Evolutionary conservation across 2,329 filamentous ascomycete genomes (phyloP).

Genomic region (Cladophialophora immunda): DNA sequence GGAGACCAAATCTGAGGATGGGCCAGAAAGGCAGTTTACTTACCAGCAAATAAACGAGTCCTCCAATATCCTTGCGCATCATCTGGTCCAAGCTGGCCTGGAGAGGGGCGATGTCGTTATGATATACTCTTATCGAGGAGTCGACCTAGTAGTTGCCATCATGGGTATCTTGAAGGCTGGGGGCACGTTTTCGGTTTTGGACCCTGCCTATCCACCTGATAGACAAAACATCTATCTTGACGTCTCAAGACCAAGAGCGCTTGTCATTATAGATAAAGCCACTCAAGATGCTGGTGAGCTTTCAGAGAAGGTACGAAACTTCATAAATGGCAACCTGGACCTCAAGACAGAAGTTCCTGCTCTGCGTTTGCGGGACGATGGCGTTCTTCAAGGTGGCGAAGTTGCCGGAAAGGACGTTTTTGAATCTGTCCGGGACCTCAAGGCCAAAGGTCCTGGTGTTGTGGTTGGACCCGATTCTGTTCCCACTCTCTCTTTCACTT

Average conservation of each 20-base stretch:
- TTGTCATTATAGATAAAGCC: slow-evolving; percentile 78
- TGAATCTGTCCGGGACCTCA: slow-evolving; percentile 60
- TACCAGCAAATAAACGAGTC: slow-evolving; percentile 88
- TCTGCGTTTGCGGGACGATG: slow-evolving; percentile 75
- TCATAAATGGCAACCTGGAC: slow-evolving; percentile 75
- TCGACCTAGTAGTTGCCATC: slow-evolving; percentile 78
- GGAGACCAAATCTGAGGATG: slow-evolving; percentile 64
- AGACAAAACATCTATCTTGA: slow-evolving; percentile 85
- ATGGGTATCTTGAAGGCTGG: slow-evolving; percentile 76
- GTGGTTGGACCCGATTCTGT: slow-evolving; percentile 86
- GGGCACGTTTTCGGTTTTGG: slow-evolving; percentile 70
- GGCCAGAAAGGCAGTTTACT: slow-evolving; percentile 73
- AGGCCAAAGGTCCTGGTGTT: slow-evolving; percentile 70
- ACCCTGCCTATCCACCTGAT: slow-evolving; percentile 82
- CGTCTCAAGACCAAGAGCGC: slow-evolving; percentile 75
- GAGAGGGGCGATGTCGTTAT: slow-evolving; percentile 88
- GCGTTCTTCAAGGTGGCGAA: slow-evolving; percentile 73
- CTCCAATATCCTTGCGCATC: slow-evolving; percentile 80
- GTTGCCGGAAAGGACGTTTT: slow-evolving; percentile 74
- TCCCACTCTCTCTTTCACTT: slow-evolving; percentile 78
- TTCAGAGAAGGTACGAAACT: slow-evolving; percentile 68
- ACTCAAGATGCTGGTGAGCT: slow-evolving; percentile 72
- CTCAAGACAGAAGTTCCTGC: slow-evolving; percentile 79
- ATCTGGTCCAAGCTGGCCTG: slow-evolving; percentile 77
- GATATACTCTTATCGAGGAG: slow-evolving; percentile 85